Percentiles rank a stretch among this genome's conserved stretches.
phyloP scores from a whole-genome alignment of 306 rosid species.

The Rosa persica region DNA sequence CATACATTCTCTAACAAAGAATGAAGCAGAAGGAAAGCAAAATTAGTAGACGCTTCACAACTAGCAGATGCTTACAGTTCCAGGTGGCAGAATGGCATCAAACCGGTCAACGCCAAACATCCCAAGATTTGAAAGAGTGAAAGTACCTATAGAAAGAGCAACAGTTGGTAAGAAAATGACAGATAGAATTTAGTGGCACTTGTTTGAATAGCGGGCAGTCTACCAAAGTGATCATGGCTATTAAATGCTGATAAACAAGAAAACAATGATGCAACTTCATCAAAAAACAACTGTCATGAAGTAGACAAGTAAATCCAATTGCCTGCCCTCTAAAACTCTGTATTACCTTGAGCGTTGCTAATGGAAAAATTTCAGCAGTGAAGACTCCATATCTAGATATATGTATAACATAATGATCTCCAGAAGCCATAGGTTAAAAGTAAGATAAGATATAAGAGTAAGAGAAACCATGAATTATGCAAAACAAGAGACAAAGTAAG shows the following conservation, averaged over 20 bases:
- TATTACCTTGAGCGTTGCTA: not conserved
- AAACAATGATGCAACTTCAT: not conserved
- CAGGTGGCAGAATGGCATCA: constrained; percentile 96
- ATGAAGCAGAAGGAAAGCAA: not conserved
- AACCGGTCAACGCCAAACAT: constrained; percentile 98
- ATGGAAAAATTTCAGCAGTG: not conserved
- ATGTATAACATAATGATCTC: not conserved
- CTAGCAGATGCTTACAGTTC: constrained; percentile 63
- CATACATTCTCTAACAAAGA: constrained; percentile 6
- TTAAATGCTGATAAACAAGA: not conserved
- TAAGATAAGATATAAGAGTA: not conserved
- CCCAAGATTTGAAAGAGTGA: constrained; percentile 92
- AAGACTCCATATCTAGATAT: not conserved
- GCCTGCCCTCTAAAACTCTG: not conserved
- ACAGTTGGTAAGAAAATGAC: constrained; percentile 18
- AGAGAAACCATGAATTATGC: not conserved
- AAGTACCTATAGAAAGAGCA: constrained; percentile 60
- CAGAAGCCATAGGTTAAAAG: not conserved
- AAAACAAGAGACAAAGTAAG: not conserved
- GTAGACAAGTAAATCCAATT: not conserved
- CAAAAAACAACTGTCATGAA: not conserved
- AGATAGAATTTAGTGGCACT: not conserved
- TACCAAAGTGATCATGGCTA: not conserved
- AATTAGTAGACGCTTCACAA: constrained; percentile 25
- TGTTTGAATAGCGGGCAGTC: not conserved